These are phyloP conservation scores for Eimeria acervulina DNA, from an alignment of 169 alveolate species.

Conservation along the genomic window DNA sequence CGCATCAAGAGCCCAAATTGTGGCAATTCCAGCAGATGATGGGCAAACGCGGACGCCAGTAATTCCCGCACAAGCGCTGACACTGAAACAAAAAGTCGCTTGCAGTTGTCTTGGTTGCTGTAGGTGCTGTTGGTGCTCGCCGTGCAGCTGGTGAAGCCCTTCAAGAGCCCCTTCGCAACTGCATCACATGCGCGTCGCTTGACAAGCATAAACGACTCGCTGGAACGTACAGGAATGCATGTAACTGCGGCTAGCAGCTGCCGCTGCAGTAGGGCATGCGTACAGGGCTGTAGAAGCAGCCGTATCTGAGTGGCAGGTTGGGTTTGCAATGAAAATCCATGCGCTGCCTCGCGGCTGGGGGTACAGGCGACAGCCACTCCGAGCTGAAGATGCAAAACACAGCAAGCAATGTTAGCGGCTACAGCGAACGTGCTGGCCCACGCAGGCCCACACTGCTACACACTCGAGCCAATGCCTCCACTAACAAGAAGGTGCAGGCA, in stretches of 20 bases:
- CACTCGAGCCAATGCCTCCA: not conserved
- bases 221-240: not conserved
- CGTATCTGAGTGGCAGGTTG: conserved; percentile 54
- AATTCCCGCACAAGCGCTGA: conserved; percentile 47
- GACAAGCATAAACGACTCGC: not conserved
- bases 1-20: conserved; percentile 64
- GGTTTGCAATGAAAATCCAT: not conserved
- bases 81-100: conserved; percentile 3
- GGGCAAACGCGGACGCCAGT: conserved; percentile 49
- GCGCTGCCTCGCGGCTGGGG: conserved; percentile 48
- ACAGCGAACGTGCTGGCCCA: not conserved
- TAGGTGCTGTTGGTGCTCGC: not conserved
- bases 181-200: not conserved
- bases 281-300: conserved; percentile 57
- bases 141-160: not conserved
- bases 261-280: conserved; percentile 51
- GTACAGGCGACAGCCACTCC: conserved; percentile 69
- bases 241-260: conserved; percentile 70
- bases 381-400: conserved; percentile 20
- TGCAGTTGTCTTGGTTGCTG: not conserved
- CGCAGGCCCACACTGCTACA: not conserved
- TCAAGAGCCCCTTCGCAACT: not conserved
- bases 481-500: not conserved
- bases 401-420: not conserved
- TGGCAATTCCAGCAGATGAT: conserved; percentile 38